Conservation (phyloP, 768 basidiomycete species). For the Suillus subalutaceus region DNA sequence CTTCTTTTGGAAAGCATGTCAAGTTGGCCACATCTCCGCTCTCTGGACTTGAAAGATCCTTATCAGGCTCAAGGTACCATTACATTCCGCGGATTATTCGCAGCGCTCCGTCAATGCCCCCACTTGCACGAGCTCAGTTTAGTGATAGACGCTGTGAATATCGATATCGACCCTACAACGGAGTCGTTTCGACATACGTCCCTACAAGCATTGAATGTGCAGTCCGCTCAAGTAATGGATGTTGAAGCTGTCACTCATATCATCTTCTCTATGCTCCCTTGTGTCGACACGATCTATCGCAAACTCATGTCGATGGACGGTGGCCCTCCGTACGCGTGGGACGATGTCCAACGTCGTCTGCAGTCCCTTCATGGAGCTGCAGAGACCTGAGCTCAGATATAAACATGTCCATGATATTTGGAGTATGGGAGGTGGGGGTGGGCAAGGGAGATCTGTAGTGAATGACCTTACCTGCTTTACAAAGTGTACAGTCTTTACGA, state of each 20-base stretch:
- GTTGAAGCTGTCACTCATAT: not conserved
- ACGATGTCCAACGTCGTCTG: not conserved
- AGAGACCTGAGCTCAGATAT: not conserved
- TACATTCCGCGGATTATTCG: not conserved
- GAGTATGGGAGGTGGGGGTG: not conserved
- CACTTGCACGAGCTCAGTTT: not conserved
- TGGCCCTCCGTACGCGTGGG: not conserved
- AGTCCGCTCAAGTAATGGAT: not conserved
- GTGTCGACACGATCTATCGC: not conserved
- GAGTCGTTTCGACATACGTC: not conserved
- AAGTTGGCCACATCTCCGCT: not conserved
- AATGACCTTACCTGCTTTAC: not conserved
- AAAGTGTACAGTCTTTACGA: not conserved
- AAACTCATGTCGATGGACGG: not conserved
- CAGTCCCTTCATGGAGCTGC: not conserved
- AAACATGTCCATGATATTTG: not conserved
- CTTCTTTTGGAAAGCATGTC: not conserved
- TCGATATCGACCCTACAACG: not conserved
- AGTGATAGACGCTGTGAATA: not conserved
- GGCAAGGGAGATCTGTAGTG: not conserved
- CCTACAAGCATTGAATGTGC: not conserved
- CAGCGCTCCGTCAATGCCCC: not conserved
- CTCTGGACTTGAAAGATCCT: not conserved
- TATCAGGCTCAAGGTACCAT: not conserved
- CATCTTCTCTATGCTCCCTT: not conserved